Evolutionary conservation across 2,329 filamentous ascomycete species (phyloP).

Genomic region (Phaeosphaeria sp.): DNA sequence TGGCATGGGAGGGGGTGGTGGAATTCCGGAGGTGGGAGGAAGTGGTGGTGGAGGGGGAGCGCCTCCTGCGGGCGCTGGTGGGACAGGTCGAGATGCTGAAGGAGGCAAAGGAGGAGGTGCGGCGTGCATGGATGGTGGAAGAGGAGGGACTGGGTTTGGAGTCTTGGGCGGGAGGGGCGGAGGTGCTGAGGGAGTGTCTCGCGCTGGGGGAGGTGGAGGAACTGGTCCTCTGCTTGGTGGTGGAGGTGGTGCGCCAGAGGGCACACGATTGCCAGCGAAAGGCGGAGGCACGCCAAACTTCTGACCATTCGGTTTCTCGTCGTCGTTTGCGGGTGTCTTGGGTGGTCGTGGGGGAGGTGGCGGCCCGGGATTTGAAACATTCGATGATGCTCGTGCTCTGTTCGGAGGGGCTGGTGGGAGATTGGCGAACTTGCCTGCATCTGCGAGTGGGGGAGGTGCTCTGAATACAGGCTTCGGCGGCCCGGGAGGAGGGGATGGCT

Average conservation of each 20-base stretch:
- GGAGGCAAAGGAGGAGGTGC: conserved; percentile 27
- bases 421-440: conserved; percentile 83
- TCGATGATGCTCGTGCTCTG: conserved; percentile 58
- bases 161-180: conserved; percentile 52
- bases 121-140: conserved; percentile 26
- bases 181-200: conserved; percentile 48
- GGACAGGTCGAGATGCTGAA: conserved; percentile 36
- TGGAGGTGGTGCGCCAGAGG: conserved; percentile 73
- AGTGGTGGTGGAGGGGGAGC: conserved; percentile 41
- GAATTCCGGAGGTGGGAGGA: conserved; percentile 32
- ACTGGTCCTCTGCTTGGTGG: conserved; percentile 74
- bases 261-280: conserved; percentile 69
- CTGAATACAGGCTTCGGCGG: conserved; percentile 73
- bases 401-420: conserved; percentile 55
- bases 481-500: conserved; percentile 70
- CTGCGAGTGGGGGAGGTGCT: conserved; percentile 85
- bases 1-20: conserved; percentile 32
- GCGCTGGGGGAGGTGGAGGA: conserved; percentile 61
- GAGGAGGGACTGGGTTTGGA: conserved; percentile 48
- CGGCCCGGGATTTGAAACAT: conserved; percentile 63
- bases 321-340: conserved; percentile 68
- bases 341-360: conserved; percentile 67
- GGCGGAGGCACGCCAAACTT: conserved; percentile 81
- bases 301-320: conserved; percentile 58
- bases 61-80: conserved; percentile 29